Evolutionary conservation across 2,329 filamentous ascomycete genomes (phyloP).

Genomic region (Curvularia hawaiiensis): DNA sequence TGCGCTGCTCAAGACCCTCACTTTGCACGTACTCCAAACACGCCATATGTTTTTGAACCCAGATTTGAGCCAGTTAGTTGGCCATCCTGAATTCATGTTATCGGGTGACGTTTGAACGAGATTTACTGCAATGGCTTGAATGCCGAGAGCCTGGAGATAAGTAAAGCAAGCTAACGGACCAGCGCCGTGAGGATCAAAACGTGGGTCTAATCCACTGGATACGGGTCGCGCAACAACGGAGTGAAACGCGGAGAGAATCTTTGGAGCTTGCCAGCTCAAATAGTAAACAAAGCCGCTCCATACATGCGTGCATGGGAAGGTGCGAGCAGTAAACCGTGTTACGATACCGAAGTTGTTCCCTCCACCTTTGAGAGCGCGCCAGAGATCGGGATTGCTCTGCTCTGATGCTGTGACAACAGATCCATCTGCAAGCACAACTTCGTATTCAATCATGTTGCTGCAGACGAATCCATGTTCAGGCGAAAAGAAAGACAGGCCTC

Average conservation of each 20-base stretch:
- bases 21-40: slow-evolving; percentile 45
- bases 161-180: slow-evolving; percentile 61
- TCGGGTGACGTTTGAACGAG: slow-evolving; percentile 50
- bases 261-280: slow-evolving; percentile 14
- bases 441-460: slow-evolving; percentile 41
- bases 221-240: slow-evolving; percentile 15
- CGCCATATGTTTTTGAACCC: slow-evolving; percentile 39
- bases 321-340: slow-evolving; percentile 32
- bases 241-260: slow-evolving; percentile 15
- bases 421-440: slow-evolving; percentile 47
- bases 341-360: slow-evolving; percentile 48
- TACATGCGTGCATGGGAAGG: slow-evolving; percentile 24
- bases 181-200: slow-evolving; percentile 50
- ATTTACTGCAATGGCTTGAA: slow-evolving; percentile 53
- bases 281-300: slow-evolving; percentile 46
- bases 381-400: slow-evolving; percentile 33
- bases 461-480: slow-evolving; percentile 38
- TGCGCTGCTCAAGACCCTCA: slow-evolving; percentile 38
- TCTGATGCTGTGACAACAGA: slow-evolving; percentile 38
- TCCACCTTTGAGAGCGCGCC: slow-evolving; percentile 44
- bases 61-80: slow-evolving; percentile 40
- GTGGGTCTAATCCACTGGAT: slow-evolving; percentile 6
- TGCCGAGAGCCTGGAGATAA: slow-evolving; percentile 63
- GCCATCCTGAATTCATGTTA: slow-evolving; percentile 33
- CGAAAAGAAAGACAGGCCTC: slow-evolving; percentile 45